Evolutionary conservation across 1,284 basidiomycete genomes (phyloP), one percentile per base, ranked within the genome.

Genomic region (Porodaedalea pini): DNA sequence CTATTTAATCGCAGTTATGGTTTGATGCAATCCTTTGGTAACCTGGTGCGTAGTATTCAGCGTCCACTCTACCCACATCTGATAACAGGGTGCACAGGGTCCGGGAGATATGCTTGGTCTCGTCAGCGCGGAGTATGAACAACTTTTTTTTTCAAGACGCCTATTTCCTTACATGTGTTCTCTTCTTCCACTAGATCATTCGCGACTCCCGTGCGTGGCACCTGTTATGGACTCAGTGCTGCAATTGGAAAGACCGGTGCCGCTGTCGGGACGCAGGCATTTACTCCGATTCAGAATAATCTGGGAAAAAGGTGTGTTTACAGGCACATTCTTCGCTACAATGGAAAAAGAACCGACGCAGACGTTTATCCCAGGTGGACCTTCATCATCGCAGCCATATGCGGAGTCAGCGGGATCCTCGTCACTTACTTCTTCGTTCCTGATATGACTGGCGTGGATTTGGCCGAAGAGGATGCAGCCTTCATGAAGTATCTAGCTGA

Each of bases 241-340:
- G 86, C 87, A 0, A 70, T 90, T 5, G 88, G 88, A 4, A 92
- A 92, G 67, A 76, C 82, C 0, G 90, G 90, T 4, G 89, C 88
- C 5, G 90, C 86, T 15, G 65, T 90, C 54, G 90, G 90, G 2
- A 88, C 85, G 0, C 86, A 92, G 67, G 85, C 78, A 0, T 90
- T 90, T 69, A 87, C 83, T 3, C 87, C 87, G 2, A 89, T 91
- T 61, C 86, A 90, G 67, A 75, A 73, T 56, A 74, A 85, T 64
- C 76, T 86, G 13, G 85, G 84, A 27, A 82, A 85, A 67, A 80
- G 76, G 80, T 85, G 62, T 41, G 70, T 64, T 39, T 37, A 3
- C 32, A 34, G 4, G 36, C 44, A 15, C n/a, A 31, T 11, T 29
- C 10, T 21, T 19, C 8, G 6, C 4, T 43, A 25, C 19, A 50